These are phyloP conservation scores for Onygenales sp. DNA, from an alignment of 2,329 filamentous ascomycete genomes.

Conservation along the genomic window DNA sequence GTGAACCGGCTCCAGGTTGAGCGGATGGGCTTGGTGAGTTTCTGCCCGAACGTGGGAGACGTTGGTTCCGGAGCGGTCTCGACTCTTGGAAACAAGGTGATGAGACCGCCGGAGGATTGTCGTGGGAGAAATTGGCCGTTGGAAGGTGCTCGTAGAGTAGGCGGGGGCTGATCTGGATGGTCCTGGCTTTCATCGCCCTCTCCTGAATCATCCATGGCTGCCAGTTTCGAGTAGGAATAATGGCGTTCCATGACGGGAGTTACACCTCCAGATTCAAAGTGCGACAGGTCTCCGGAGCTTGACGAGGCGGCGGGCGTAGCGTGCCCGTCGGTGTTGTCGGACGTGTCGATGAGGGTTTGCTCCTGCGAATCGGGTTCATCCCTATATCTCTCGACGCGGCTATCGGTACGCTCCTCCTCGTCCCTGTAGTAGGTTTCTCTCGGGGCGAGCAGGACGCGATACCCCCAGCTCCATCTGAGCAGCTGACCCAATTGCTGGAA, in stretches of 20 bases:
- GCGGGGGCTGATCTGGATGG: background rate
- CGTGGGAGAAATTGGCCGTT: constrained; percentile 23
- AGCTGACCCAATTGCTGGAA: constrained; percentile 96
- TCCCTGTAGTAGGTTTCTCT: constrained; percentile 48
- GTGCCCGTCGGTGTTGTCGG: constrained; percentile 5
- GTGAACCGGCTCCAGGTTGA: constrained; percentile 9
- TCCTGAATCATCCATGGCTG: constrained; percentile 8
- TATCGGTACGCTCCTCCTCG: constrained; percentile 26
- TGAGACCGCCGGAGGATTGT: constrained; percentile 41
- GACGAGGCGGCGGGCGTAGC: constrained; percentile 7
- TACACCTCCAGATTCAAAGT: constrained; percentile 29
- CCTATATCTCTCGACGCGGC: constrained; percentile 29
- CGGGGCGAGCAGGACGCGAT: constrained; percentile 85
- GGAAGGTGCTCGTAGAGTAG: background rate
- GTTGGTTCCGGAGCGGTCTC: background rate
- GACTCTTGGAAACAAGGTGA: constrained; percentile 46
- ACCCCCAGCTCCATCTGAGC: constrained; percentile 96
- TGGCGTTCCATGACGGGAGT: constrained; percentile 27
- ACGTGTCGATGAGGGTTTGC: constrained; percentile 12
- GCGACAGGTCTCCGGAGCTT: constrained; percentile 8
- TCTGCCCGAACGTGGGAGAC: background rate
- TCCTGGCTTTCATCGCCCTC: constrained; percentile 12
- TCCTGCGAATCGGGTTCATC: constrained; percentile 30
- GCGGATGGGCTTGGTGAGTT: background rate
- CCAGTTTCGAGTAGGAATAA: constrained; percentile 27